Base-by-base conservation (phyloP, 129 eudicot genomes). In the Escallonia rubra region DNA sequence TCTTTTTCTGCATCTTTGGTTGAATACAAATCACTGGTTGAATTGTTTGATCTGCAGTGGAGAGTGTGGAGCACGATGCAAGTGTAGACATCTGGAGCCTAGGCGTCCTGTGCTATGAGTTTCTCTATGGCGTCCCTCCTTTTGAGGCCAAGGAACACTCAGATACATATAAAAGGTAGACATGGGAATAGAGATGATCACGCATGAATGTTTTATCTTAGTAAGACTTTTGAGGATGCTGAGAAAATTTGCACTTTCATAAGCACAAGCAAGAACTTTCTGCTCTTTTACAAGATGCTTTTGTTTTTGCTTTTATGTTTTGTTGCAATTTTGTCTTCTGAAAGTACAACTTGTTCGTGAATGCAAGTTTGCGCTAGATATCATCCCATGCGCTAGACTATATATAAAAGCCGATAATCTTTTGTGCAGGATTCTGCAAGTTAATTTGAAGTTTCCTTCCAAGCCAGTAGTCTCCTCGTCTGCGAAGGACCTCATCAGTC, bases 21-120 rank as follows among this genome's bases (percentile, higher is more conserved):
- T 23, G 34, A 23, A 23, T 23, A 23, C 1, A 23, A 23, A 23
- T 23, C 34, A 23, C 9, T 41, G 52, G 16, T 43, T 61, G 1
- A 8, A 12, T 67, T 4, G 10, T 54, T 62, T 41, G 41, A 40
- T 40, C 12, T 50, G 9, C 70, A 91, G 96, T 92, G 89, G 98
- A 92, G 74, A 92, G 96, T 59, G 89, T 76, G 72, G 98, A 92
- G 76, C 98, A 88, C 75, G 98, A 92, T 74, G 91, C 96, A 40
- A 78, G 81, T 74, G 95, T 89, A n/a, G 98, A 92, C 70, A 92
- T 88, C 61, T 89, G 98, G 98, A 92, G 98, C 70, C 87, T 92
- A 16, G 96, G 96, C 67, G 85, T 92, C 45, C 72, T 92, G 50
- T 86, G 98, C 78, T 92, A 83, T 66, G 98, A 92, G 72, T 88